phyloP scores from a whole-genome alignment of 441 rosid species.

The Euphorbia corollata region DNA sequence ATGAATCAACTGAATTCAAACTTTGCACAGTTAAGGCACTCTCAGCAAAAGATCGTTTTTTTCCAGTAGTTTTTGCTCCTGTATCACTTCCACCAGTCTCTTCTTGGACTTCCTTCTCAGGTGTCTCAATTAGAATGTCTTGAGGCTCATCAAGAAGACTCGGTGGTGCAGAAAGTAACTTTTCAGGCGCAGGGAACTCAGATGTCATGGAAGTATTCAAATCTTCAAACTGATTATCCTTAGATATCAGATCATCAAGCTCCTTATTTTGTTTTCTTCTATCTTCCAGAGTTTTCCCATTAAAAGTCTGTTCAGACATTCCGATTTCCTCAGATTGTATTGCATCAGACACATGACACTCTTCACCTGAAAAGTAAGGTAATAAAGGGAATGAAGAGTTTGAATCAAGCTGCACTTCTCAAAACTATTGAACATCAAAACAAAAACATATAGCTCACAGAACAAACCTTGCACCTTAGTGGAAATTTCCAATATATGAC shows the following conservation, averaged over 20 bases:
- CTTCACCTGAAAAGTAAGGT: slow-evolving; percentile 29
- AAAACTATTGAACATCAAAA: slow-evolving; percentile 9
- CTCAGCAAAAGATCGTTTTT: slow-evolving; percentile 68
- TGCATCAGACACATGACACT: slow-evolving; percentile 24
- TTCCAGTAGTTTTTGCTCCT: slow-evolving; percentile 49
- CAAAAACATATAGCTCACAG: slow-evolving; percentile 23
- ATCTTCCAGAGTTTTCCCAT: slow-evolving; percentile 35
- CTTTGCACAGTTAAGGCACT: slow-evolving; percentile 64
- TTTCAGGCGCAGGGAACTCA: slow-evolving; percentile 75
- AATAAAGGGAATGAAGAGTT: slow-evolving; percentile 4
- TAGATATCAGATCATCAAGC: slow-evolving; percentile 25
- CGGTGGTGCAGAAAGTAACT: slow-evolving; percentile 56
- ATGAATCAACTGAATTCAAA: slow-evolving; percentile 64
- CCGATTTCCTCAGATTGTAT: slow-evolving; percentile 30
- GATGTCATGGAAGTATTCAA: slow-evolving; percentile 27
- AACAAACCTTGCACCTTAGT: slow-evolving; percentile 61
- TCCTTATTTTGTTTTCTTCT: slow-evolving; percentile 32
- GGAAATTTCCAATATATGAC: slow-evolving; percentile 26
- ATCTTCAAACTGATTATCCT: slow-evolving; percentile 36
- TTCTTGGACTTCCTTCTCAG: slow-evolving; percentile 46
- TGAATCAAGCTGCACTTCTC: slow-evolving; percentile 14
- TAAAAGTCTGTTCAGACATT: slow-evolving; percentile 32
- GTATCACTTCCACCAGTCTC: slow-evolving; percentile 34
- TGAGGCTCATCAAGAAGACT: slow-evolving; percentile 37
- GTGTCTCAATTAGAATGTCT: slow-evolving; percentile 50